These are phyloP conservation scores for Beauveria varroae DNA, from an alignment of 2,329 filamentous ascomycete genomes.

Conservation along the genomic window DNA sequence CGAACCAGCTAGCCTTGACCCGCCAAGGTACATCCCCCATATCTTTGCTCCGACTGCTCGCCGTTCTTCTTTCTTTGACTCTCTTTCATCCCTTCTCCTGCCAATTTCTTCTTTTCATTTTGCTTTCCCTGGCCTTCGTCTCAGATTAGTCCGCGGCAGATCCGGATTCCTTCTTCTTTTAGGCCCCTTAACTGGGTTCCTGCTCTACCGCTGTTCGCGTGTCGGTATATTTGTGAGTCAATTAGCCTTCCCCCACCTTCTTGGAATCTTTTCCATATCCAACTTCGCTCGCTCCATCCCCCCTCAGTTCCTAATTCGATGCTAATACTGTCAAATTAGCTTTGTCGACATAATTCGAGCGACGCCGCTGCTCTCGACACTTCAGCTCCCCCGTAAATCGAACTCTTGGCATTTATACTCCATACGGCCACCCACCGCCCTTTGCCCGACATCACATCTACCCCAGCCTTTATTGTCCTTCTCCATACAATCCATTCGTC, in stretches of 20 bases:
- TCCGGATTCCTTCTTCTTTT: not conserved
- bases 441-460: not conserved
- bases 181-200: slow-evolving; percentile 11
- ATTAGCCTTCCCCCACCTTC: slow-evolving; percentile 1
- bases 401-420: not conserved
- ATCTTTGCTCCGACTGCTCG: slow-evolving; percentile 7
- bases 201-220: not conserved
- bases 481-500: slow-evolving; percentile 27
- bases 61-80: slow-evolving; percentile 1
- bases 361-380: not conserved
- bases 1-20: slow-evolving; percentile 5
- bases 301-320: not conserved
- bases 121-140: not conserved
- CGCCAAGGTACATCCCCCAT: slow-evolving; percentile 2
- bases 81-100: not conserved
- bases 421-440: not conserved
- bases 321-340: not conserved
- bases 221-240: not conserved
- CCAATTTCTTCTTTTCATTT: not conserved
- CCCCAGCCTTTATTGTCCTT: not conserved
- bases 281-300: not conserved
- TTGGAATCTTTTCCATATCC: not conserved
- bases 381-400: not conserved
- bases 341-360: not conserved
- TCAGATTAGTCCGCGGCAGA: not conserved